Percentiles rank a stretch among this genome's conserved stretches.
These are phyloP conservation scores for Hamamelis virginiana DNA, from an alignment of 164 flowering plant species.

Conservation along the genomic window DNA sequence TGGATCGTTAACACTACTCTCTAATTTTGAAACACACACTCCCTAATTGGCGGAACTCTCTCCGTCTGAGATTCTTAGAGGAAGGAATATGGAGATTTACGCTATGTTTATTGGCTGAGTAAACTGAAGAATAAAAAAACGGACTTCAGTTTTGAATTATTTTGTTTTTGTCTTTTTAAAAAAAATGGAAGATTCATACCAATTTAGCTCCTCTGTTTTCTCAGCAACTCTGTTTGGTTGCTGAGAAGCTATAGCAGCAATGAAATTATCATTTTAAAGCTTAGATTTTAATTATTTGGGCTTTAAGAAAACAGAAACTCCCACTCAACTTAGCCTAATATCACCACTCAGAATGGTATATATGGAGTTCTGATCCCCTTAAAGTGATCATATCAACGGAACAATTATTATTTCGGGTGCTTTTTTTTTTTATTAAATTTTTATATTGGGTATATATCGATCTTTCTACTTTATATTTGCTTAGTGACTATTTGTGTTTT, in stretches of 20 bases:
- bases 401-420: too few species aligned
- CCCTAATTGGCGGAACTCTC: too few species aligned
- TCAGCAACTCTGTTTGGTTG: not conserved
- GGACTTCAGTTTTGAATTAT: not conserved
- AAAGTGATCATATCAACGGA: not conserved
- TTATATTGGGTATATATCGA: not conserved
- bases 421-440: not conserved
- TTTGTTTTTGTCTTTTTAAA: not conserved
- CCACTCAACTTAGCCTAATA: not conserved
- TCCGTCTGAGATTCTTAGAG: too few species aligned
- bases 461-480: not conserved
- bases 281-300: not conserved
- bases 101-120: not conserved
- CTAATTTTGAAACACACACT: too few species aligned
- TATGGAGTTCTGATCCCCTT: too few species aligned
- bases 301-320: not conserved
- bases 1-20: too few species aligned
- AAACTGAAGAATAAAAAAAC: not conserved
- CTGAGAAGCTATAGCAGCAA: not conserved
- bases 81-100: not conserved
- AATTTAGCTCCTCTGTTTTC: not conserved
- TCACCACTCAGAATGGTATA: constrained; percentile 2
- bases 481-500: not conserved
- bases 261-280: not conserved
- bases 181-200: not conserved